phyloP scores from a whole-genome alignment of 108 stramenopile genomes.

The Skeletonema potamos region DNA sequence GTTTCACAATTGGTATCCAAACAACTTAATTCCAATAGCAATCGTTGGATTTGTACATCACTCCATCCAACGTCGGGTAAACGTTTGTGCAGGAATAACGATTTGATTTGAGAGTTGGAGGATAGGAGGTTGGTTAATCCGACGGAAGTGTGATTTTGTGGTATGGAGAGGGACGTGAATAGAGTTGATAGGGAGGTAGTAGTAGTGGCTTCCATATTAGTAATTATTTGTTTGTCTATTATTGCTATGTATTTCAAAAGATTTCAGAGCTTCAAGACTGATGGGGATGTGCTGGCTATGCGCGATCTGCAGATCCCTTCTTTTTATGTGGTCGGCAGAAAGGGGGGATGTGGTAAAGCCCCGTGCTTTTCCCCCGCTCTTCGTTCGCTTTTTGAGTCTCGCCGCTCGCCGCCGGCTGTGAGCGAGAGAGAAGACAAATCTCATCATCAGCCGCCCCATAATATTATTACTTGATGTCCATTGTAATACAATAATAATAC shows the following conservation, averaged over 20 bases:
- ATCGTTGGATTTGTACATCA: slow-evolving; percentile 79
- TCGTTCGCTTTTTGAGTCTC: too few species aligned
- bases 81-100: slow-evolving; percentile 73
- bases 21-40: slow-evolving; percentile 71
- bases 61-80: slow-evolving; percentile 81
- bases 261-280: neutral
- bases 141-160: slow-evolving; percentile 75
- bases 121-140: slow-evolving; percentile 75
- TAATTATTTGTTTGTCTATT: neutral
- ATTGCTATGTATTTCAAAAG: neutral
- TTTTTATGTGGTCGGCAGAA: too few species aligned
- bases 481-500: too few species aligned
- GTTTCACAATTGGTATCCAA: slow-evolving; percentile 89
- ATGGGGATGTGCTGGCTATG: too few species aligned
- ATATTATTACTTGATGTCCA: too few species aligned
- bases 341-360: too few species aligned
- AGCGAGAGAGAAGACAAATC: too few species aligned
- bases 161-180: slow-evolving; percentile 62
- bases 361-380: too few species aligned
- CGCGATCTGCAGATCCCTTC: too few species aligned
- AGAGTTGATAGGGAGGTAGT: slow-evolving; percentile 50
- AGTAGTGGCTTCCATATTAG: slow-evolving; percentile 47
- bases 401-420: too few species aligned
- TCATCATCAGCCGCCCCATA: too few species aligned
- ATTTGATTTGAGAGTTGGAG: slow-evolving; percentile 62